Evolutionary conservation across 1,139 yeast species (phyloP), one percentile per base, ranked within the genome.

Genomic region (Protomyces gravidus): DNA sequence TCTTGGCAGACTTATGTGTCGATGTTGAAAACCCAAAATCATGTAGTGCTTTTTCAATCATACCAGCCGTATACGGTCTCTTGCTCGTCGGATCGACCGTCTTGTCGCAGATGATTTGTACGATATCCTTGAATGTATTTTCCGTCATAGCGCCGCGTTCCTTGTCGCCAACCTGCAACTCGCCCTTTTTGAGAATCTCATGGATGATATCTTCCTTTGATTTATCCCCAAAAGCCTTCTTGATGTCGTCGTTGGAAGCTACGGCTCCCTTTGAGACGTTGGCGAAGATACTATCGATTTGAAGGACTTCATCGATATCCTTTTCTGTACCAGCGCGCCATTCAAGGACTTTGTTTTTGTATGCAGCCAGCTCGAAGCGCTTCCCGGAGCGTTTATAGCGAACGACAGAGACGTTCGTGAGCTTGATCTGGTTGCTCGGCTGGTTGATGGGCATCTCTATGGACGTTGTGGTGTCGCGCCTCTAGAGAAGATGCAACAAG

Each of bases 181-280:
- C 98, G 46, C 98, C 98, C 69, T 87, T 88, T 64, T 81, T 84
- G 64, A 92, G 75, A 61, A 92, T 92, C 40, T 67, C 69, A 56
- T 80, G 75, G 42, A 92, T 84, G 60, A 90, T 86, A 42, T 78
- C 78, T 68, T 89, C 89, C 32, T 81, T 79, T 66, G 89, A 84
- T 0, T 88, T 83, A 0, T 89, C 80, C 0, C 88, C 90, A 70
- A 94, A 92, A 0, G 85, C 78, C 55, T 82, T 78, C 67, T 79
- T 76, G 50, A 92, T 75, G 64, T 92, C 97, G 7, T 89, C 96
- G 66, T 86, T 83, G 27, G 90, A 83, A 2, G 98, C 98, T 1
- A 88, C 94, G 65, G 84, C 90, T 1, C 98, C 98, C 69, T 94
- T 92, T 21, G 96, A 88, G 0, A 90, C 98, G 69, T 94, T 92